Base-by-base conservation (phyloP, 2,329 filamentous ascomycete genomes). In the Seiridium unicorne region DNA sequence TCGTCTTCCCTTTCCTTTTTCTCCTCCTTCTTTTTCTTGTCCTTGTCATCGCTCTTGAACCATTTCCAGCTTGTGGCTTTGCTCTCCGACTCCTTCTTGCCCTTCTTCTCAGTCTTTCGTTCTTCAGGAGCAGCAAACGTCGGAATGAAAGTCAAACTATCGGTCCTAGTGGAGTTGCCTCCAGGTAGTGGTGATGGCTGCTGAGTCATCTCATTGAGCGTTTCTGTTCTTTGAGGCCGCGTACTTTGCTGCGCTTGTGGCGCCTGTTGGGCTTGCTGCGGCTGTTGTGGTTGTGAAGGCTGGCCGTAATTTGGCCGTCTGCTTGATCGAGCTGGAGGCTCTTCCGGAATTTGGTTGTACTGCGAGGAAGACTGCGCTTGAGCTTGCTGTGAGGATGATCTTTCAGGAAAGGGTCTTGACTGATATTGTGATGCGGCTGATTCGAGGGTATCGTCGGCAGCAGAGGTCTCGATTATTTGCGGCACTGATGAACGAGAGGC, bases 51-150 rank as follows among this genome's bases (percentile, higher is more conserved):
- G 38, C 93, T 83, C 66, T 88, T 88, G 72, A 96, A 86, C 89
- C 90, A 93, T 66, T 91, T 91, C 91, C 92, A 90, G 9, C 92
- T 93, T 72, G 95, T 96, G 62, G 89, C 85, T 32, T 81, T 78
- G 3, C 81, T 5, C 80, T 75, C 2, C 79, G 81, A 55, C 13
- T 88, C 81, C 8, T 89, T 84, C 63, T 84, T 87, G 4, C 93
- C 89, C 70, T 90, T 92, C 72, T 87, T 88, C n/a, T 93, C 90
- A 0, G 79, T 69, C 68, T 90, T 92, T 73, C 87, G 90, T 58
- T 95, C 91, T 60, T 93, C 90, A 9, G 44, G 46, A 2, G 79
- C 68, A 38, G 69, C 79, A 49, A 90, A 79, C 0, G 89, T 94
- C 0, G 93, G 91, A 56, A 95, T 93, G 65, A 93, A 89, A 0